Base-by-base conservation (phyloP, 2,329 filamentous ascomycete genomes). In the Aspergillus thermomutatus region DNA sequence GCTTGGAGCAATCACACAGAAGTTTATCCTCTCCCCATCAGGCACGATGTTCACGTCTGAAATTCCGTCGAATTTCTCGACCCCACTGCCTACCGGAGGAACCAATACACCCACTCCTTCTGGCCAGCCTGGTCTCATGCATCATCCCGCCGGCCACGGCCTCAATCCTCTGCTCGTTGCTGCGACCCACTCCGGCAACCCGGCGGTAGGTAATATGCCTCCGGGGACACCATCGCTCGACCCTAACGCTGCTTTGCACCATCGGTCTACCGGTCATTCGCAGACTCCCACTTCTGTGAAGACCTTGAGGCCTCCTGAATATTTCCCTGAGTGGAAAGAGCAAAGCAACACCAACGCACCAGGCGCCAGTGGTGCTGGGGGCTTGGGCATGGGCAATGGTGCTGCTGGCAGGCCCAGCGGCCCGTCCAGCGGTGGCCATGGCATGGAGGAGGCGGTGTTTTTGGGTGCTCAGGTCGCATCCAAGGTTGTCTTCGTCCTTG, bases 1-100 rank as follows among this genome's bases (percentile, higher is more conserved):
- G 49, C 73, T 97, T 40, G 83, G 89, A 66, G 92, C 87, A 0
- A 83, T 99, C 37, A 84, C 84, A 40, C 83, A 87, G 50, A 92
- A 92, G 62, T 94, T 96, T 73, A 83, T 97, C 53, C 87, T 99
- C 64, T 96, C 92, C 1, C 94, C 94, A 27, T 93, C 91, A 1
- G 92, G 91, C 51, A 97, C 92, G 45, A 97, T 97, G 68, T 97
- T 97, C 81, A 96, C 92, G 37, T 96, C 92, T 23, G 94, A 99
- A 75, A 86, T 97, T 40, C 94, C 94, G 7, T 97, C 92, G 8
- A 93, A 94, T 75, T 85, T 97, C 70, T 92, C 90, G 28, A 97
- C 94, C 0, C 94, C 94, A 1, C 83, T 89, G 10, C 92, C 91
- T 21, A 97, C 93, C 0, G 93, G 93, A 34, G 86, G 92, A 17